A percentile compares a stretch with the other conserved stretches of the same genome.
These are phyloP conservation scores for Hanseniaspora singularis DNA, from an alignment of 805 yeast species.

Conservation along the genomic window DNA sequence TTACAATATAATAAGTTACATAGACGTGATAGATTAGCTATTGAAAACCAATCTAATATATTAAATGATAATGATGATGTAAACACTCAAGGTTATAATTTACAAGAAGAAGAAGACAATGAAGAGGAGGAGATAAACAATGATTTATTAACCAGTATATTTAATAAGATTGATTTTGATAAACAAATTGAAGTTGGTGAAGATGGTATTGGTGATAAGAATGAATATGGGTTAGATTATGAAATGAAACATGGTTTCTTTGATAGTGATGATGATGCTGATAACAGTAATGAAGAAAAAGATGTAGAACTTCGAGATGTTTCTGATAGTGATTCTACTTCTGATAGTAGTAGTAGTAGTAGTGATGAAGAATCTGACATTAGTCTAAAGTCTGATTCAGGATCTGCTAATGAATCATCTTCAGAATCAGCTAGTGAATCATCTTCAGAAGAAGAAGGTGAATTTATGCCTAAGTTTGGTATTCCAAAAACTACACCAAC, in stretches of 20 bases:
- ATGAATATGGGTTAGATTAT: conserved; percentile 32
- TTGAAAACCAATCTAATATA: conserved; percentile 8
- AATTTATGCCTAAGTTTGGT: conserved; percentile 47
- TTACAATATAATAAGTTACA: conserved; percentile 26
- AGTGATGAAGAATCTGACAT: too few relatives aligned
- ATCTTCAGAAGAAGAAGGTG: conserved; percentile 27
- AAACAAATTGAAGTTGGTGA: conserved; percentile 34
- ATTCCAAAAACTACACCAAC: conserved; percentile 16
- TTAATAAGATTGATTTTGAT: conserved; percentile 42
- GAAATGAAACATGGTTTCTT: conserved; percentile 33
- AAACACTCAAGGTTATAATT: too few relatives aligned
- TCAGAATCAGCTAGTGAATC: conserved; percentile 14
- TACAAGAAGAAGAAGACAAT: conserved; percentile 28
- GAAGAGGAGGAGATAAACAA: conserved; percentile 28
- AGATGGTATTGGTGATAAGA: conserved; percentile 31
- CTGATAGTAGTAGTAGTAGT: too few relatives aligned
- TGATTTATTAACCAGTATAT: conserved; percentile 37
- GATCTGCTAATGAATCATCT: conserved; percentile 9
- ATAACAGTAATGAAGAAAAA: conserved; percentile 19
- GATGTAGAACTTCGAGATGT: conserved; percentile 10
- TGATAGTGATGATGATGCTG: conserved; percentile 22
- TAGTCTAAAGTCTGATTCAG: conserved; percentile 23
- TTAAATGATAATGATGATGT: conserved; percentile 10
- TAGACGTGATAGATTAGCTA: conserved; percentile 6
- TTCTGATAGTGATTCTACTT: background rate